Evolutionary conservation across 768 basidiomycete genomes (phyloP), one percentile per base, ranked within the genome.

Genomic region (Lactarius vividus): DNA sequence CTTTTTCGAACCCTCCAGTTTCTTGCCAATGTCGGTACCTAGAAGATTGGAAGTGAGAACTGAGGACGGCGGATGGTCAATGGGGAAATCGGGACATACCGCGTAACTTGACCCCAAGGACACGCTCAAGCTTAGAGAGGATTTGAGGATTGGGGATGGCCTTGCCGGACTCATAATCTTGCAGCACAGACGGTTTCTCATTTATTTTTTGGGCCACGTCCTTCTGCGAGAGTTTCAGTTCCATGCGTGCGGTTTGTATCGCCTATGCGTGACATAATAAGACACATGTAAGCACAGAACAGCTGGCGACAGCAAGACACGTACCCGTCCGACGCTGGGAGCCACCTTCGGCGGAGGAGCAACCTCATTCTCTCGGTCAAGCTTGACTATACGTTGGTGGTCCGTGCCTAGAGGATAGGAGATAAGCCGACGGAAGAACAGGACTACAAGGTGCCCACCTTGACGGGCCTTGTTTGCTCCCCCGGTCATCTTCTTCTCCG

Each of bases 351-450:
- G 71, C 56, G 96, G 96, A 8, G 95, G 94, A 10, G 94, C 93
- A 28, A 96, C 94, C 73, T 96, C 95, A 75, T 98, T 96, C 72
- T 97, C 94, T 53, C 92, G 86, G 77, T 96, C 95, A 52, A 98
- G 88, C 74, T 96, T 96, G 29, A 91, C 94, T 74, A 96, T 95
- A 63, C 86, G 86, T 74, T 94, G 92, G 79, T 96, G 94, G 78
- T 98, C 95, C 69, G 92, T 91, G 40, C 91, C 93, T 95, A 65
- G 53, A 33, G 29, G 13, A 40, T n/a, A 44, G 18, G 20, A 7
- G 13, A 7, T 40, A 69, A 26, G 69, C 29, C 2, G 35, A 57
- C 10, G 39, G 46, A 35, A 8, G 39, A 20, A 54, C 54, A 26
- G 9, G 28, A 29, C 16, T 9, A 23, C 1, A 57, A 11, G 31